Conservation (phyloP, 2,329 filamentous ascomycete species). For the Beauveria asiatica region DNA sequence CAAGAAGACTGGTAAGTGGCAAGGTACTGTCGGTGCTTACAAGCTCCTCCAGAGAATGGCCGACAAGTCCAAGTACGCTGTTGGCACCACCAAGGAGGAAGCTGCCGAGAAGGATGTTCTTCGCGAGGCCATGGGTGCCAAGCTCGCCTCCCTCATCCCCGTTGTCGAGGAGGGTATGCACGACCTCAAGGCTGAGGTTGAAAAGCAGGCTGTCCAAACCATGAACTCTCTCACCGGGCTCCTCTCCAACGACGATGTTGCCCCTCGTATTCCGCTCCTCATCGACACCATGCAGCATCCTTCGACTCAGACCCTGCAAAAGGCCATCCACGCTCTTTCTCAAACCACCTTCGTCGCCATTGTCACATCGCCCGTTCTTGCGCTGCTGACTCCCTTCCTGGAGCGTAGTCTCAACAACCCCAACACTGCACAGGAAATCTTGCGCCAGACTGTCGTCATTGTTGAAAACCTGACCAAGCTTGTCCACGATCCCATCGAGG, state of each 20-base stretch:
- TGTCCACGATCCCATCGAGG: conserved; percentile 91
- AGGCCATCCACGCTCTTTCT: conserved; percentile 92
- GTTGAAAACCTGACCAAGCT: conserved; percentile 97
- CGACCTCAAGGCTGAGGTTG: conserved; percentile 81
- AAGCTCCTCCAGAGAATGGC: conserved; percentile 87
- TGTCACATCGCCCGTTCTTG: conserved; percentile 90
- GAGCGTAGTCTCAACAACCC: conserved; percentile 92
- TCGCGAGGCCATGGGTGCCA: conserved; percentile 81
- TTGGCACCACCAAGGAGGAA: conserved; percentile 70
- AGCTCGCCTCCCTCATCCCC: conserved; percentile 79
- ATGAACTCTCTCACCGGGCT: conserved; percentile 88
- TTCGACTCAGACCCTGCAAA: conserved; percentile 78
- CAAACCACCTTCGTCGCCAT: conserved; percentile 98
- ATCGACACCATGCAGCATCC: conserved; percentile 95
- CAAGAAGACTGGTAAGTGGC: conserved; percentile 91
- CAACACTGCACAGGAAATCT: conserved; percentile 82
- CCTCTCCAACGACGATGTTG: conserved; percentile 93
- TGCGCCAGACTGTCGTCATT: conserved; percentile 92
- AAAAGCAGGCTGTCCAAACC: conserved; percentile 83
- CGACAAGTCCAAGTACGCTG: conserved; percentile 81
- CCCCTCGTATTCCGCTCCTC: conserved; percentile 81
- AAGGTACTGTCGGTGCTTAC: conserved; percentile 82
- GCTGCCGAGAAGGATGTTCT: conserved; percentile 83
- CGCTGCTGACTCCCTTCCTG: conserved; percentile 85
- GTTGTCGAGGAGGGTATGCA: conserved; percentile 91